A percentile compares a stretch with the other conserved stretches of the same genome.
These are phyloP conservation scores for Hypomyces rosellus DNA, from an alignment of 2,329 filamentous ascomycete genomes.

Conservation along the genomic window DNA sequence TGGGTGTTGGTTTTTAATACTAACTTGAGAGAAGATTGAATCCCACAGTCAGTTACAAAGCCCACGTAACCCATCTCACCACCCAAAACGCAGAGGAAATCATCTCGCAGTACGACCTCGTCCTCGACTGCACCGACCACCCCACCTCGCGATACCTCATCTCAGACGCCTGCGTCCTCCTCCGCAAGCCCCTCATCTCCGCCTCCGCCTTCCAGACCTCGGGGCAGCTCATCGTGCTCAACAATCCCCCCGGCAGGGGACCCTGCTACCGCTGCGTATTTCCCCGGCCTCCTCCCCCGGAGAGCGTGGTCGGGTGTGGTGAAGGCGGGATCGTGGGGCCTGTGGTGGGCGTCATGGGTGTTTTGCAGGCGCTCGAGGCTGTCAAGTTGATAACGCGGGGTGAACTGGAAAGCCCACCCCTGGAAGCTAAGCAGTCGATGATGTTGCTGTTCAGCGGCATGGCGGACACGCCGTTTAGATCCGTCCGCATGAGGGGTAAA, in stretches of 20 bases:
- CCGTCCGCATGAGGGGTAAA: slow-evolving; percentile 64
- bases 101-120: slow-evolving; percentile 67
- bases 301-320: slow-evolving; percentile 77
- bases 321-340: slow-evolving; percentile 91
- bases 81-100: slow-evolving; percentile 61
- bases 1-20: too few species aligned
- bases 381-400: slow-evolving; percentile 67
- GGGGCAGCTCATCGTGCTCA: slow-evolving; percentile 84
- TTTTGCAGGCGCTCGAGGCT: slow-evolving; percentile 83
- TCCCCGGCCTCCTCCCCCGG: slow-evolving; percentile 76
- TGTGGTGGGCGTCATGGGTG: slow-evolving; percentile 88
- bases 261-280: slow-evolving; percentile 96
- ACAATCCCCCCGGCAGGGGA: slow-evolving; percentile 67
- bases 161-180: slow-evolving; percentile 79
- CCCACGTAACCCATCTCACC: slow-evolving; percentile 59
- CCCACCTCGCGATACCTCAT: slow-evolving; percentile 88
- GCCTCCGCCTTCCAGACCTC: slow-evolving; percentile 85
- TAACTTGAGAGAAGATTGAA: slow-evolving; percentile 53
- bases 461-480: slow-evolving; percentile 54
- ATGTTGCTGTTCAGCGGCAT: slow-evolving; percentile 45
- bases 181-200: slow-evolving; percentile 74
- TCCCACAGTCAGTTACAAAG: slow-evolving; percentile 57
- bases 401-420: slow-evolving; percentile 17
- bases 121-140: slow-evolving; percentile 94
- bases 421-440: slow-evolving; percentile 20